Base-by-base conservation (phyloP, 495 filamentous ascomycete species). In the Penicillium diatomitis region DNA sequence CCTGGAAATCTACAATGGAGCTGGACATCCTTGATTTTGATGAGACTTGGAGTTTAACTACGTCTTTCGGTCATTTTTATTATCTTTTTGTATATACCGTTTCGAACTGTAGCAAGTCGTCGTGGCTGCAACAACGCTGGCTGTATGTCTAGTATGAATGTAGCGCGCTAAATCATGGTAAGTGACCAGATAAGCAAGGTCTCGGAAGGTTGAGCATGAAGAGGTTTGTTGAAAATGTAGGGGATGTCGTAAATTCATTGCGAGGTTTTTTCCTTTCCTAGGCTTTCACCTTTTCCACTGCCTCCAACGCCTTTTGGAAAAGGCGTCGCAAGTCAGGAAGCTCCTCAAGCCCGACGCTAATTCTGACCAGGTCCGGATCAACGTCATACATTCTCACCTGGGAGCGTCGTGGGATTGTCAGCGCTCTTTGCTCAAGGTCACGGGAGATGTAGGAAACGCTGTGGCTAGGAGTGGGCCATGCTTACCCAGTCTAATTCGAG, bases 321-420 rank as follows among this genome's bases (percentile, higher is more conserved):
- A 57, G 70, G 34, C 55, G 49, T 4, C 68, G 63, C 44, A 97
- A 65, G 46, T 85, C 74, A 12, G 78, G 67, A 5, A 79, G 76
- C 32, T 91, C 87, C 69, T 96, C 92, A 39, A 96, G 67, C 0
- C 94, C 94, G 38, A 96, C 87, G 57, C 91, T 96, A 51, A 97
- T 78, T 51, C 92, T 77, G 5, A 98, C 74, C 33, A 98, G 64
- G 59, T 86, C 77, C 0, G 76, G 75, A 38, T 90, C 84, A 4
- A 95, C 84, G 0, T 89, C 85, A 62, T 81, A 96, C 44, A 80
- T 72, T 32, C 74, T 82, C 29, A 86, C 88, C 88, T 82, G 42
- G 3, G 34, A 10, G 27, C 32, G 3, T 4, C n/a, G 11, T 8
- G 12, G 4, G 4, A 9, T 12, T 44, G 41, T 44, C 34, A 44